phyloP scores from a whole-genome alignment of 2,329 filamentous ascomycete species.

The Trichoderma afroharzianum region DNA sequence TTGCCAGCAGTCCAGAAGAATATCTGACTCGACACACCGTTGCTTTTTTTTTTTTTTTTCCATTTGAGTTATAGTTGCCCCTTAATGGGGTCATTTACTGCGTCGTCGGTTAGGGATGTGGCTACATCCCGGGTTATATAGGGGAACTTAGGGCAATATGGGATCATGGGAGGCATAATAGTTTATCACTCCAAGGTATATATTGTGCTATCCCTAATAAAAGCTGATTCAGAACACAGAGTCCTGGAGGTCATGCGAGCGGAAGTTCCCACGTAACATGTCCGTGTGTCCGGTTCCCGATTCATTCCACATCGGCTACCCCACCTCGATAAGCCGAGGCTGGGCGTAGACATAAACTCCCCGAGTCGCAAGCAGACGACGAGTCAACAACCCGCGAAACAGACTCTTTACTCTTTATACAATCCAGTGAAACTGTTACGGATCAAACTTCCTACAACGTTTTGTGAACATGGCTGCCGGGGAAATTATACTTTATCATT shows the following conservation, averaged over 20 bases:
- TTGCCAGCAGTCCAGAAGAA: background rate
- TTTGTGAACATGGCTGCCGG: conserved; percentile 21
- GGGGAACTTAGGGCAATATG: background rate
- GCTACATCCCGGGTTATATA: background rate
- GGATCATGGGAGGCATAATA: background rate
- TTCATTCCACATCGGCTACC: background rate
- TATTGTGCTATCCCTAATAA: background rate
- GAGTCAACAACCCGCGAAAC: background rate
- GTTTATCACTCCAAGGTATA: background rate
- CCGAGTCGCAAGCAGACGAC: background rate
- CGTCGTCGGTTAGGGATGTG: background rate
- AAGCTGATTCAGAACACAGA: background rate
- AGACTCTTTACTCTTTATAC: background rate
- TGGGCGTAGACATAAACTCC: background rate
- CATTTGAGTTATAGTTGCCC: background rate
- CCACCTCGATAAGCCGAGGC: conserved; percentile 11
- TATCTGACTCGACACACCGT: background rate
- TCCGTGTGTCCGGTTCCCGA: background rate
- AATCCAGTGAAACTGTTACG: too few species aligned
- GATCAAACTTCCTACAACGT: background rate
- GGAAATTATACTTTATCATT: conserved; percentile 61
- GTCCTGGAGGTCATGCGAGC: background rate
- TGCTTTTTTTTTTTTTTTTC: conserved; percentile 3
- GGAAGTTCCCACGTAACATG: conserved; percentile 19
- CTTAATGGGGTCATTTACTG: background rate